These are phyloP conservation scores for Xylaria sp. DNA, from an alignment of 2,329 filamentous ascomycete genomes.

Conservation along the genomic window DNA sequence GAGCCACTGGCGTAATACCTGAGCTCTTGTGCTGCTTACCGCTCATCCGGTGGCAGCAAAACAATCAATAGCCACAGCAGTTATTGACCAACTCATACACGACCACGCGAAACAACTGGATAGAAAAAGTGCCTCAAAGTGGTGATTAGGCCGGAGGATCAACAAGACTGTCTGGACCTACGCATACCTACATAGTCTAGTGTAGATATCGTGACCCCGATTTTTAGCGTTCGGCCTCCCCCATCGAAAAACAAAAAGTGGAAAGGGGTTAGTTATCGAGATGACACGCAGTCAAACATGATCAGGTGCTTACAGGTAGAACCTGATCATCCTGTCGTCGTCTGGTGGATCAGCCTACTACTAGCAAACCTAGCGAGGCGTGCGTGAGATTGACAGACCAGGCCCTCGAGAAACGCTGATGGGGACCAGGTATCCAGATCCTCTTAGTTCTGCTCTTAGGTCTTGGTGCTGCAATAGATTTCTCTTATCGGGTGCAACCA, in stretches of 20 bases:
- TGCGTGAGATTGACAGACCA: constrained; percentile 10
- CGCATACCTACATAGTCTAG: not conserved
- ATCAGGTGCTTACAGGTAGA: constrained; percentile 46
- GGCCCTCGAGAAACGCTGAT: not conserved
- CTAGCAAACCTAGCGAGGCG: constrained; percentile 17
- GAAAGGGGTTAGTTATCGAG: constrained; percentile 41
- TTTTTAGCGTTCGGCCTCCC: not conserved
- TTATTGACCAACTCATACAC: constrained; percentile 19
- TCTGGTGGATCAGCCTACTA: constrained; percentile 21
- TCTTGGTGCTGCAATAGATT: constrained; percentile 11
- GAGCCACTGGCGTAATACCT: constrained; percentile 14
- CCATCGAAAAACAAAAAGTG: constrained; percentile 13
- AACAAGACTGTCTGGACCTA: constrained; percentile 8
- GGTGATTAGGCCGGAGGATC: constrained; percentile 22
- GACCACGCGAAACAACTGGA: constrained; percentile 12
- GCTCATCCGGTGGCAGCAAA: constrained; percentile 20
- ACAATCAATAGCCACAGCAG: constrained; percentile 2
- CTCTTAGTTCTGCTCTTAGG: not conserved
- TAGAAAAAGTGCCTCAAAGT: constrained; percentile 21
- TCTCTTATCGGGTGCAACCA: constrained; percentile 47
- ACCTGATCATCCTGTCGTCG: constrained; percentile 14
- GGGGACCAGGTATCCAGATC: constrained; percentile 7
- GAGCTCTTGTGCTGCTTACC: constrained; percentile 24
- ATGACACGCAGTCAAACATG: constrained; percentile 50
- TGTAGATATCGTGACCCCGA: constrained; percentile 9